Evolutionary conservation across 371 early-diverging fungal species (phyloP), one percentile per base, ranked within the genome.

Genomic region (Circinella umbellata): DNA sequence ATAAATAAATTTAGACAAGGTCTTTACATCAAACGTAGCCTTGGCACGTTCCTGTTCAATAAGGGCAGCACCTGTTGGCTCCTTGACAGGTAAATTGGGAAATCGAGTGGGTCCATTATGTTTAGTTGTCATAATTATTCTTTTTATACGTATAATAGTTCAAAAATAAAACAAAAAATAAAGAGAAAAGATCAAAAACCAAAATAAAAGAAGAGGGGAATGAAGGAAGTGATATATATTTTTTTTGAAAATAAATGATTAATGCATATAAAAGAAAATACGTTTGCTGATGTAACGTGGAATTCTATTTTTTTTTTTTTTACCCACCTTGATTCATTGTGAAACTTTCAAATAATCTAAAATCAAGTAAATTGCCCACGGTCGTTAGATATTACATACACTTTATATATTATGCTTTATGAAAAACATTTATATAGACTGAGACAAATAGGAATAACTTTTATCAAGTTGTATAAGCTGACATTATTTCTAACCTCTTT

Each of bases 21-120:
- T 79, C 34, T 82, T 72, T 35, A 83, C 82, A 51, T 86, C 76
- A 65, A 88, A 88, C 17, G 79, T 74, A 64, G 81, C 81, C 54
- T 85, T 80, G 35, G 82, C 86, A 67, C 88, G 83, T 72, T 88
- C 88, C 34, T 76, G 77, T 35, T 85, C 83, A 27, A 89, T 75
- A 47, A 87, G 69, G n/a, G 83, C 79, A 11, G 75, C 76, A 38
- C 89, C 89, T 54, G 84, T 80, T n/a, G 89, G 89, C 9, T 77
- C 86, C 35, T 77, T 79, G 14, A 87, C 84, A 34, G 73, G 74
- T n/a, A 87, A 75, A 42, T 82, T 69, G 8, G 89, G 89, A 73
- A 89, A 87, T 37, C 71, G 74, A 4, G 74, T 75, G 38, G 81
- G 70, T n/a, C 73, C 63, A 66, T 78, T 76, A 60, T 81, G 75